Percentiles rank a stretch among this genome's conserved stretches.
Conservation (phyloP, 108 stramenopile genomes). For the Craspedostauros australis region DNA sequence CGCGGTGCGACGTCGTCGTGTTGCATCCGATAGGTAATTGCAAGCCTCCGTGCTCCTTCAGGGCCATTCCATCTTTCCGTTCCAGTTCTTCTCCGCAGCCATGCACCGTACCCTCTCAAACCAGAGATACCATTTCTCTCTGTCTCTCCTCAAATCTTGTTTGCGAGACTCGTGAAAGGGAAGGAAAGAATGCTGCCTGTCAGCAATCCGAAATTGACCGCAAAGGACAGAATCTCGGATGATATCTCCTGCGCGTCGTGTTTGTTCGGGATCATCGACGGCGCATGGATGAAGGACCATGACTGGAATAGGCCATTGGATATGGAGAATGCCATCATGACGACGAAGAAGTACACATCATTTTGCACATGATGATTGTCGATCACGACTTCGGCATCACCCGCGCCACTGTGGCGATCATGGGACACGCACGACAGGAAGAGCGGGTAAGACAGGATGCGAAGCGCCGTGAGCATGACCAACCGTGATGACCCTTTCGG, state of each 20-base stretch:
- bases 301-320: constrained; percentile 42
- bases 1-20: no score
- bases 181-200: constrained; percentile 35
- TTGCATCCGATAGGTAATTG: no score
- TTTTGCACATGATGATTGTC: constrained; percentile 16
- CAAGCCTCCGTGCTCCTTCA: no score
- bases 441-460: constrained; percentile 24
- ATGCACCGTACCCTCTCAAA: no score
- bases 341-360: constrained; percentile 32
- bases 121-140: no score
- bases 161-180: constrained; percentile 21
- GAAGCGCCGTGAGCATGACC: constrained; percentile 15
- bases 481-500: no score
- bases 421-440: constrained; percentile 25
- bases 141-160: no score
- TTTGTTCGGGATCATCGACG: constrained; percentile 8
- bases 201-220: constrained; percentile 36
- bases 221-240: constrained; percentile 40
- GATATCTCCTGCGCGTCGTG: constrained; percentile 22
- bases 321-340: constrained; percentile 30
- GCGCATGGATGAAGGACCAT: constrained; percentile 31
- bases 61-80: no score
- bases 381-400: background rate
- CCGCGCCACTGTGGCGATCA: no score
- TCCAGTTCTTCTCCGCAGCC: no score